Evolutionary conservation across 805 yeast genomes (phyloP).

Genomic region (Huiozyma naganishii): DNA sequence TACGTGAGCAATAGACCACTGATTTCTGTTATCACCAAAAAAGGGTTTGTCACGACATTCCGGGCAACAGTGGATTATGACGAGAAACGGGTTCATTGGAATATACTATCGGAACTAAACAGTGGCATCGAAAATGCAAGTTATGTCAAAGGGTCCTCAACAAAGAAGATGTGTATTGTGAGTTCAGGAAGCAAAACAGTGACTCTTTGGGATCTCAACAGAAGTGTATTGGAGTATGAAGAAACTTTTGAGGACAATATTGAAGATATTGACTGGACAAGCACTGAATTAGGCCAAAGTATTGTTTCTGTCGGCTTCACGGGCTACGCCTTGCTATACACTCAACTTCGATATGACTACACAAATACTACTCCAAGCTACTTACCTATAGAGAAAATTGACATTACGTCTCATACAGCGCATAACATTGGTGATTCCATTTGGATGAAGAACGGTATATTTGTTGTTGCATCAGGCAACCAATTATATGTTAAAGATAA

Average conservation of each 20-base stretch:
- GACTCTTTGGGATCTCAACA: slow-evolving; percentile 69
- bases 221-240: slow-evolving; percentile 56
- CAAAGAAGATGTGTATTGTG: slow-evolving; percentile 67
- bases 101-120: slow-evolving; percentile 35
- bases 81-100: slow-evolving; percentile 38
- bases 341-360: slow-evolving; percentile 81
- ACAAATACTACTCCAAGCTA: slow-evolving; percentile 72
- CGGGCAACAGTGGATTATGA: slow-evolving; percentile 27
- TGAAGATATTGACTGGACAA: slow-evolving; percentile 81
- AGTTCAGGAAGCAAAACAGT: slow-evolving; percentile 40
- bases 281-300: slow-evolving; percentile 52
- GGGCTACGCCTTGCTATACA: slow-evolving; percentile 51
- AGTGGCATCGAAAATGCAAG: slow-evolving; percentile 47
- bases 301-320: slow-evolving; percentile 73
- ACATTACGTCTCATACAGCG: slow-evolving; percentile 58
- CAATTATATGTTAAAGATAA: slow-evolving; percentile 79
- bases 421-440: slow-evolving; percentile 82
- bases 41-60: slow-evolving; percentile 42
- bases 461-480: slow-evolving; percentile 82
- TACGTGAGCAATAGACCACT: slow-evolving; percentile 32
- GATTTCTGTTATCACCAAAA: slow-evolving; percentile 45
- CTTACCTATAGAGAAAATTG: slow-evolving; percentile 62
- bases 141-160: slow-evolving; percentile 61
- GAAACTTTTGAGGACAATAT: slow-evolving; percentile 35
- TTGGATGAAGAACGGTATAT: slow-evolving; percentile 71